Percentiles rank a stretch among this genome's conserved stretches.
phyloP scores from a whole-genome alignment of 352 stramenopile species.

The Thraustotheca clavata region DNA sequence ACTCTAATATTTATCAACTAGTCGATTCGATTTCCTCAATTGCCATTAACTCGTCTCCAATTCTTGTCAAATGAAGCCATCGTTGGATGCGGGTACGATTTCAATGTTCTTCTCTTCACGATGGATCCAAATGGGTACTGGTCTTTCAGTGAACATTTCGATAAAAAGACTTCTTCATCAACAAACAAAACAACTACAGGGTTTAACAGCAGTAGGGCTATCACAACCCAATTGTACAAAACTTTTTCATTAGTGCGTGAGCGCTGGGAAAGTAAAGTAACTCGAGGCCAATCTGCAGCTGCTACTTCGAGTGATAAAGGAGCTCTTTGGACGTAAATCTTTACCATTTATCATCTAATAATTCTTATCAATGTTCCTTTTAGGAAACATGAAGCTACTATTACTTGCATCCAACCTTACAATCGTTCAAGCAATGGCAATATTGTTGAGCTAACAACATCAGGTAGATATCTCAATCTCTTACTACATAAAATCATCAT shows the following conservation, averaged over 20 bases:
- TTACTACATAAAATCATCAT: neutral
- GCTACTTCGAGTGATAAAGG: constrained; percentile 74
- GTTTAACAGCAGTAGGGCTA: constrained; percentile 15
- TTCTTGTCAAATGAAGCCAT: constrained; percentile 87
- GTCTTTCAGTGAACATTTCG: constrained; percentile 18
- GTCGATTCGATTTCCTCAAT: constrained; percentile 79
- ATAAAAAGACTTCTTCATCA: neutral
- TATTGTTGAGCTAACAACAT: constrained; percentile 75
- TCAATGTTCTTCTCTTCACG: constrained; percentile 87
- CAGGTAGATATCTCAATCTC: constrained; percentile 33
- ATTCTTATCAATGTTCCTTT: neutral
- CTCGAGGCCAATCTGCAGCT: constrained; percentile 69
- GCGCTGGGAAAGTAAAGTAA: constrained; percentile 82
- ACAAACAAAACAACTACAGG: neutral
- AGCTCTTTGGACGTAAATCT: constrained; percentile 67
- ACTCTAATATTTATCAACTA: constrained; percentile 24
- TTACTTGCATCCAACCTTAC: constrained; percentile 76
- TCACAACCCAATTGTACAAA: neutral
- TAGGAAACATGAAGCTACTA: constrained; percentile 80
- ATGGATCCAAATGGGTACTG: constrained; percentile 69
- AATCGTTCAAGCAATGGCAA: constrained; percentile 36
- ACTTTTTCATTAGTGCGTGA: constrained; percentile 24
- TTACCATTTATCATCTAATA: neutral
- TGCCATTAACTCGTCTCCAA: constrained; percentile 77
- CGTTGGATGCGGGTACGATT: constrained; percentile 86